These are phyloP conservation scores for Epichloe elymi DNA, from an alignment of 2,329 filamentous ascomycete species.

Conservation along the genomic window DNA sequence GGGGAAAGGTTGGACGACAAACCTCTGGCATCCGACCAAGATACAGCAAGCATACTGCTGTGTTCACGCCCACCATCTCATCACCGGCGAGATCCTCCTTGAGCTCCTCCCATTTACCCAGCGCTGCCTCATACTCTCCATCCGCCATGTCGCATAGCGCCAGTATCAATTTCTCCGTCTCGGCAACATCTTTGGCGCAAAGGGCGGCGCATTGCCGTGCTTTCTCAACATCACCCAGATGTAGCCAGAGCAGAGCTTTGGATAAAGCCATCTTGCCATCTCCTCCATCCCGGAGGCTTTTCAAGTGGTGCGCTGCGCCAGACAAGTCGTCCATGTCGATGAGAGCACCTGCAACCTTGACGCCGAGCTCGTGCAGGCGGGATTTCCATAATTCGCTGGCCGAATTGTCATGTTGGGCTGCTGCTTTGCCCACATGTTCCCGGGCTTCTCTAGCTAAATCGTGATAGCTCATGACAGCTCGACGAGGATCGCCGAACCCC, in stretches of 20 bases:
- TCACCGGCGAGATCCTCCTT: slow-evolving; percentile 30
- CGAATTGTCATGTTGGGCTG: slow-evolving; percentile 32
- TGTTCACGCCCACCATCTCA: slow-evolving; percentile 67
- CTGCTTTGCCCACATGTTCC: slow-evolving; percentile 38
- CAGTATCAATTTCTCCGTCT: slow-evolving; percentile 36
- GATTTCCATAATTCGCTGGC: slow-evolving; percentile 54
- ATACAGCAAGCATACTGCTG: slow-evolving; percentile 75
- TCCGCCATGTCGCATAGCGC: slow-evolving; percentile 71
- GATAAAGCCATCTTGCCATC: slow-evolving; percentile 31
- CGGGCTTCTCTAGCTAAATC: slow-evolving; percentile 73
- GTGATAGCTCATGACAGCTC: slow-evolving; percentile 82
- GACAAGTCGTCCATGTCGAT: slow-evolving; percentile 81
- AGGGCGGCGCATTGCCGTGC: slow-evolving; percentile 42
- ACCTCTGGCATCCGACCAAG: slow-evolving; percentile 63
- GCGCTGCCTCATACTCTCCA: slow-evolving; percentile 53
- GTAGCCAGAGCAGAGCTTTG: slow-evolving; percentile 58
- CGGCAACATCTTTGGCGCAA: slow-evolving; percentile 17
- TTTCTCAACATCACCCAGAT: slow-evolving; percentile 61
- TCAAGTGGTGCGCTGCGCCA: slow-evolving; percentile 63
- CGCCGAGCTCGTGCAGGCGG: slow-evolving; percentile 62
- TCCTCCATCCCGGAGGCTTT: slow-evolving; percentile 34
- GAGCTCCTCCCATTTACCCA: slow-evolving; percentile 45
- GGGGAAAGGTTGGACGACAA: slow-evolving; percentile 9
- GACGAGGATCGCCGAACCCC: slow-evolving; percentile 70
- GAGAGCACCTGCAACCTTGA: slow-evolving; percentile 51